Evolutionary conservation across 331 rosid genomes (phyloP), one percentile per base, ranked within the genome.

Genomic region (Pyrus hybrid): DNA sequence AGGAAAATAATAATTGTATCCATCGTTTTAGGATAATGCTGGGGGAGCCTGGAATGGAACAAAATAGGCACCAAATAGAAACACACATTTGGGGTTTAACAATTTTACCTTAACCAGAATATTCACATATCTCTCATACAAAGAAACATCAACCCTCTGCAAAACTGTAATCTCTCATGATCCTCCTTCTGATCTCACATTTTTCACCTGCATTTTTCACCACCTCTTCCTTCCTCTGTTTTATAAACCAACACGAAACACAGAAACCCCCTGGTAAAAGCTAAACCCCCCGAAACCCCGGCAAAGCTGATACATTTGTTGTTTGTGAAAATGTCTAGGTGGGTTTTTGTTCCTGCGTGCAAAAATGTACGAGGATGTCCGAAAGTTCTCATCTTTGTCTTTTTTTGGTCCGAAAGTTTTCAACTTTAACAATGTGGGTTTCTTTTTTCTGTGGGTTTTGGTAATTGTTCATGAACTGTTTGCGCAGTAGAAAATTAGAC

Each of bases 281-380:
- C 37, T 33, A 29, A 22, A 18, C 28, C 56, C 13, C 63, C 51
- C 51, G 6, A 43, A 43, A 13, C 51, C 51, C 51, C 51, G 17
- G 51, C 51, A 43, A 13, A 43, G 51, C 51, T 13, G 17, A 13
- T 43, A 12, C 51, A 43, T 43, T 43, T 12, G 51, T 43, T 77
- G 65, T 73, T 60, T 69, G 80, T 64, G 28, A 37, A 69, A 70
- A 88, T 88, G 96, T 80, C 82, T 33, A 85, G 84, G 87, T 88
- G 75, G 30, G 86, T 76, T 37, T 30, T 64, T 76, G 23, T 74
- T 61, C 21, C 25, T 70, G 20, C n/a, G 21, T 21, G 17, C 20
- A 70, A 37, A 67, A 61, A 35, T 0, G 51, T 43, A 43, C 51
- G 17, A 43, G 51, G 17, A 43, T 43, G 51, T 68, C 37, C 47